Base-by-base conservation (phyloP, 768 basidiomycete genomes). In the Lentinula edodes region DNA sequence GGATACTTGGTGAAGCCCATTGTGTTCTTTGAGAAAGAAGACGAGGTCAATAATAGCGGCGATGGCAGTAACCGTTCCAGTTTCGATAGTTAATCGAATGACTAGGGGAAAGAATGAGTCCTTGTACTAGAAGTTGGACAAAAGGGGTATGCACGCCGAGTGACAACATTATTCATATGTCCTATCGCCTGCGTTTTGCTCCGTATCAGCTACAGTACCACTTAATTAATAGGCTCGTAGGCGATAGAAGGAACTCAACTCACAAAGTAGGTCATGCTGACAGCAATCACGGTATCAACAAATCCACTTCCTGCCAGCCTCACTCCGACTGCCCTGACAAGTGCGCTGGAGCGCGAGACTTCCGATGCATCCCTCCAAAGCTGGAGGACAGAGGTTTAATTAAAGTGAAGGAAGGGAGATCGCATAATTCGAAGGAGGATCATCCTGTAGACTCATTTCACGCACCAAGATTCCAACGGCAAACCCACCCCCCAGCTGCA, bases 211-310 rank as follows among this genome's bases (percentile, higher is more conserved):
- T 65, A 50, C 15, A 50, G 48, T 23, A 38, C 15, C 23, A 6
- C 28, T 12, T 20, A 35, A 9, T 39, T 39, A 39, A 39, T 39
- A 2, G 28, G 28, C 28, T 18, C 34, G 38, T 32, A 18, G 20
- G 16, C n/a, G 18, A 34, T 18, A 41, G 38, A 2, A 5, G 12
- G 7, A 38, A 23, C 15, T 18, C 18, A 8, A 53, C 63, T 61
- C 58, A 66, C 65, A 13, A 50, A 60, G 36, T 55, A 63, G 34
- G 63, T 66, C 62, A 64, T 66, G 6, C 51, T 45, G 20, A 61
- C 54, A 16, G 63, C 62, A 36, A 64, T 66, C n/a, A 66, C 39
- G 5, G 50, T 62, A 36, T 66, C 65, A 2, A 64, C 63, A 2
- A 36, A 46, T n/a, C 60, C 61, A 28, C 60, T 60, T 20, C 46